Conservation (phyloP, 2,329 filamentous ascomycete genomes). For the Aspergillus luchuensis region DNA sequence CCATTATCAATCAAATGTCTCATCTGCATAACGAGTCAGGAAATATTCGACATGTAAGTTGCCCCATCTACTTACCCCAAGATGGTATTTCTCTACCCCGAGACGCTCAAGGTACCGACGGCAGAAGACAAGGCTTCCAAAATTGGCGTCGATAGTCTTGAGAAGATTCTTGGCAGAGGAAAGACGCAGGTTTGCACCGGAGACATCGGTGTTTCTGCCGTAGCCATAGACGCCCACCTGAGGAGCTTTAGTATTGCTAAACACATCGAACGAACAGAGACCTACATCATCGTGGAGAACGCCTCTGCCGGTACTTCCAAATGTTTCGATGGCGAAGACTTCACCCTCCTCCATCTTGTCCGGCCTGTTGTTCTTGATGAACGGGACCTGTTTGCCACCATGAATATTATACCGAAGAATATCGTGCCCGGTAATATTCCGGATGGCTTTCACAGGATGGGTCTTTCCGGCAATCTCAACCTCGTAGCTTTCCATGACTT, state of each 20-base stretch:
- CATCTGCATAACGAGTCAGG: slow-evolving; percentile 46
- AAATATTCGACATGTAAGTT: slow-evolving; percentile 7
- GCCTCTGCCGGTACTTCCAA: slow-evolving; percentile 58
- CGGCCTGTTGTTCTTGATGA: slow-evolving; percentile 53
- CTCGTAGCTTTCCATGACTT: slow-evolving; percentile 65
- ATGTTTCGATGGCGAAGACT: slow-evolving; percentile 61
- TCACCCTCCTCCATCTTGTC: slow-evolving; percentile 62
- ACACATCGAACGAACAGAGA: neutral
- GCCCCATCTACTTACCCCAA: slow-evolving; percentile 50
- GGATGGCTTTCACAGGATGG: slow-evolving; percentile 58
- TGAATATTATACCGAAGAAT: slow-evolving; percentile 59
- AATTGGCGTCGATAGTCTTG: slow-evolving; percentile 63
- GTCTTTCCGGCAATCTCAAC: slow-evolving; percentile 56
- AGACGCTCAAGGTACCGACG: slow-evolving; percentile 65
- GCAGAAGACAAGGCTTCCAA: slow-evolving; percentile 63
- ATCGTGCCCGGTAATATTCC: slow-evolving; percentile 58
- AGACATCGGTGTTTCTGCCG: slow-evolving; percentile 43
- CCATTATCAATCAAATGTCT: slow-evolving; percentile 60
- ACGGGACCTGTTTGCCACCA: slow-evolving; percentile 58
- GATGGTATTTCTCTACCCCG: slow-evolving; percentile 61
- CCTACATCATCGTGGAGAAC: slow-evolving; percentile 51
- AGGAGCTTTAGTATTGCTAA: slow-evolving; percentile 5
- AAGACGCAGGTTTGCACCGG: slow-evolving; percentile 43
- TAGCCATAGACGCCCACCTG: slow-evolving; percentile 58
- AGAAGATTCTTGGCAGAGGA: slow-evolving; percentile 59